A percentile compares a stretch with the other conserved stretches of the same genome.
phyloP scores from a whole-genome alignment of 345 rosid genomes.

The Stellera chamaejasme region DNA sequence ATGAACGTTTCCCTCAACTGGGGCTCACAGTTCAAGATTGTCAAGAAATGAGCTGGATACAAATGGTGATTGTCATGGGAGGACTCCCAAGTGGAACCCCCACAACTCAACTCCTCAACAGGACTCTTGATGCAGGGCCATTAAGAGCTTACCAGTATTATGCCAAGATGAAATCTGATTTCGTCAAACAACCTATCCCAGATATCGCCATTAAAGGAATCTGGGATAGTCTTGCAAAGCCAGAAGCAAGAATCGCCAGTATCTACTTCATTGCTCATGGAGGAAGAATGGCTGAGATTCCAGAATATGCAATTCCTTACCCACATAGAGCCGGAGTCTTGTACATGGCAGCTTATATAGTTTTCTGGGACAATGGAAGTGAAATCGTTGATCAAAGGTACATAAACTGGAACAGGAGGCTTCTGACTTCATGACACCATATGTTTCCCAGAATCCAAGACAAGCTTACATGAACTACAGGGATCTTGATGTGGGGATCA shows the following conservation, averaged over 20 bases:
- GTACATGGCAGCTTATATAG: slow-evolving; percentile 14
- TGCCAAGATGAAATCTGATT: too few relatives aligned
- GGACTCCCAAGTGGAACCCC: background rate
- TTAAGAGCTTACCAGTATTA: slow-evolving; percentile 13
- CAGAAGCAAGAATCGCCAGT: background rate
- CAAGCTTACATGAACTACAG: slow-evolving; percentile 30
- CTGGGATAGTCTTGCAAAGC: slow-evolving; percentile 5
- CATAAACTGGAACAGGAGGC: slow-evolving; percentile 25
- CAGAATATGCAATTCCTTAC: slow-evolving; percentile 23
- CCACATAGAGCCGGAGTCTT: slow-evolving; percentile 37
- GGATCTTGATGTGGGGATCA: slow-evolving; percentile 37
- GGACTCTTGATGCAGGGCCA: slow-evolving; percentile 10
- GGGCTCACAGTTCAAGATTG: too few relatives aligned
- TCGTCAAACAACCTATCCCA: slow-evolving; percentile 24
- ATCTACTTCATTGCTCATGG: slow-evolving; percentile 25
- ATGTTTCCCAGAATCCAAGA: slow-evolving; percentile 29
- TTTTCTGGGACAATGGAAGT: slow-evolving; percentile 15
- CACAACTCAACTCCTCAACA: slow-evolving; percentile 17
- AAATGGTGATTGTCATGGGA: too few relatives aligned
- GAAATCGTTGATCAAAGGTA: slow-evolving; percentile 3
- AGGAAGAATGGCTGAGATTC: slow-evolving; percentile 34
- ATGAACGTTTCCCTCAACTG: too few relatives aligned
- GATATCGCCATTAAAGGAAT: slow-evolving; percentile 16
- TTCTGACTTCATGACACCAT: slow-evolving; percentile 22
- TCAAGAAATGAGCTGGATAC: too few relatives aligned